Percentiles rank a stretch among this genome's conserved stretches.
phyloP scores from a whole-genome alignment of 768 basidiomycete genomes.

The Podaxis rugospora region DNA sequence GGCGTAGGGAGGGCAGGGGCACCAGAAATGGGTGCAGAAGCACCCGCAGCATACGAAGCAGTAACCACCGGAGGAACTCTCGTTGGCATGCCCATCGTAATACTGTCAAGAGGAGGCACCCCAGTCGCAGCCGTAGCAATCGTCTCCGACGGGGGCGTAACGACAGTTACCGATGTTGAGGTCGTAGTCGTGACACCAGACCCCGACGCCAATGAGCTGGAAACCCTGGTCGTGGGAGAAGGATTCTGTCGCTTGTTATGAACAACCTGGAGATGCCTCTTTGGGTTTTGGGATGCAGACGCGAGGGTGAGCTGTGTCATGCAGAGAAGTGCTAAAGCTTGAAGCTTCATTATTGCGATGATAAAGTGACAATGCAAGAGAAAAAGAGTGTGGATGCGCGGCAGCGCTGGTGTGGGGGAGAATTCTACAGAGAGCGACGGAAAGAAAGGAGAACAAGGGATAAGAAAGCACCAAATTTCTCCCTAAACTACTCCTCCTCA shows the following conservation, averaged over 20 bases:
- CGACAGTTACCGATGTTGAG: slow-evolving; percentile 2
- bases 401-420: slow-evolving; percentile 7
- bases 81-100: slow-evolving; percentile 62
- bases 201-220: slow-evolving; percentile 12
- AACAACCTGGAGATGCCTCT: slow-evolving; percentile 30
- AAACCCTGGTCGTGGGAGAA: background rate
- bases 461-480: background rate
- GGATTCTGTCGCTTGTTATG: slow-evolving; percentile 34
- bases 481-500: background rate
- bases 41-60: slow-evolving; percentile 54
- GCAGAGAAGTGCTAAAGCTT: slow-evolving; percentile 41
- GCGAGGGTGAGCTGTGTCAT: slow-evolving; percentile 30
- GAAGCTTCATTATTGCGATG: slow-evolving; percentile 38
- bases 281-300: slow-evolving; percentile 30
- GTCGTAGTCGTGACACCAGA: slow-evolving; percentile 11
- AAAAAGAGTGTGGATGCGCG: slow-evolving; percentile 22
- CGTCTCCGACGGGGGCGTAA: slow-evolving; percentile 10
- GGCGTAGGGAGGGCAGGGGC: slow-evolving; percentile 62
- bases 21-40: slow-evolving; percentile 56
- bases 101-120: slow-evolving; percentile 54
- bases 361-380: slow-evolving; percentile 16
- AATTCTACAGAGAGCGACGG: background rate
- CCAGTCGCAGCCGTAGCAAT: slow-evolving; percentile 45
- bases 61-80: slow-evolving; percentile 44
- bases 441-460: slow-evolving; percentile 4